Conservation (phyloP, 768 basidiomycete genomes). For the Pulveroboletus ravenelii region DNA sequence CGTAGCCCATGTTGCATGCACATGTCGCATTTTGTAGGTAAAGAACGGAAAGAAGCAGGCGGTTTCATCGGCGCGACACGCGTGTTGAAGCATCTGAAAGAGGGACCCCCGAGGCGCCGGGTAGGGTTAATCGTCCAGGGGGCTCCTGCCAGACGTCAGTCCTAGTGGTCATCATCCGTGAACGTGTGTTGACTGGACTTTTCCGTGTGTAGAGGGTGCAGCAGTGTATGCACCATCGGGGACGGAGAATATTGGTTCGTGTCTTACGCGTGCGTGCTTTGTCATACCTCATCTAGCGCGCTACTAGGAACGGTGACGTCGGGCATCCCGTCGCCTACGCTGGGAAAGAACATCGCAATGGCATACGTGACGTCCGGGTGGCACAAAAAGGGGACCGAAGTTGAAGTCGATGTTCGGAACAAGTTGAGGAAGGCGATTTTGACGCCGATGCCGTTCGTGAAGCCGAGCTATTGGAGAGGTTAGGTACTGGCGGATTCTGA, state of each 20-base stretch:
- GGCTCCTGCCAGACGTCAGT: conserved; percentile 77
- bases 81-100: conserved; percentile 71
- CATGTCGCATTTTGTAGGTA: conserved; percentile 44
- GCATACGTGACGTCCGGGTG: conserved; percentile 77
- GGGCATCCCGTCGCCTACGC: conserved; percentile 90
- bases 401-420: conserved; percentile 80
- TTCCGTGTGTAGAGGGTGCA: conserved; percentile 58
- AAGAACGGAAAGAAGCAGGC: conserved; percentile 67
- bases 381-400: conserved; percentile 87
- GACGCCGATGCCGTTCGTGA: conserved; percentile 84
- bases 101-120: conserved; percentile 72
- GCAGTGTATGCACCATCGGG: conserved; percentile 58
- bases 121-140: conserved; percentile 81
- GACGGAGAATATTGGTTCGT: conserved; percentile 58
- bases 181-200: not conserved
- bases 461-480: conserved; percentile 77
- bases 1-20: not conserved
- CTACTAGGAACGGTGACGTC: conserved; percentile 70
- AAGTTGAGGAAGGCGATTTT: conserved; percentile 72
- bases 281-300: not conserved
- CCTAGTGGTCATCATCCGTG: not conserved
- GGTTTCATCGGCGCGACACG: conserved; percentile 76
- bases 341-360: conserved; percentile 94
- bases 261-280: conserved; percentile 1
- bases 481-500: conserved; percentile 3